Evolutionary conservation across 2,329 filamentous ascomycete genomes (phyloP), one percentile per base, ranked within the genome.

Genomic region (Pseudogymnoascus sp.): DNA sequence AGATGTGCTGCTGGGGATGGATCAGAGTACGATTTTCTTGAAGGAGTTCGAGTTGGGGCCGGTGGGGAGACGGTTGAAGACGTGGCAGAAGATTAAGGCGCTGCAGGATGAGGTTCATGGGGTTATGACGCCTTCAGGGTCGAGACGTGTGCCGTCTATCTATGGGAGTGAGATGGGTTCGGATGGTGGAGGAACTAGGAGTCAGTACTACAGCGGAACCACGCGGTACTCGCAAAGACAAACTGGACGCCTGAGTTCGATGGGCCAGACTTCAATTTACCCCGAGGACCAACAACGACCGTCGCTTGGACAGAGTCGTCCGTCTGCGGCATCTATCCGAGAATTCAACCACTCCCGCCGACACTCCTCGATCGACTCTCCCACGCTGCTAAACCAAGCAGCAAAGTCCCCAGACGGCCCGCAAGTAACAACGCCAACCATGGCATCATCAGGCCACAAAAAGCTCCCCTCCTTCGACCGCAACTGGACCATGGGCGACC

Each of bases 41-140:
- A 96, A 96, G 72, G 93, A 95, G 55, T 96, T 97, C 69, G 91
- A 97, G 68, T 81, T 97, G 67, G 93, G 93, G 16, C 91, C 93
- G 2, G 93, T 97, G 68, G 93, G 93, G 7, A 84, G 91, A 63
- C 84, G 93, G 65, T 77, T 97, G 65, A 96, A 96, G 75, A 96
- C 93, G 1, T 97, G 93, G 93, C 91, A 97, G 75, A 96, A 95
- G 76, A 93, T 97, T 74, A 96, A 96, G 75, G 81, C 86, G 3
- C 82, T 97, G 66, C 93, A 97, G 73, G 90, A 96, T 70, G 91
- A 97, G 74, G 87, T 95, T 43, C 88, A 84, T 66, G 82, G 83
- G 49, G 76, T 74, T 33, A 75, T 73, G 6, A 63, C 71, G 14
- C 66, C 65, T 18, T 65, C 75, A 25, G 40, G 40, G 16, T 79